Evolutionary conservation across 2,329 filamentous ascomycete species (phyloP).

Genomic region (Xylaria sp.): DNA sequence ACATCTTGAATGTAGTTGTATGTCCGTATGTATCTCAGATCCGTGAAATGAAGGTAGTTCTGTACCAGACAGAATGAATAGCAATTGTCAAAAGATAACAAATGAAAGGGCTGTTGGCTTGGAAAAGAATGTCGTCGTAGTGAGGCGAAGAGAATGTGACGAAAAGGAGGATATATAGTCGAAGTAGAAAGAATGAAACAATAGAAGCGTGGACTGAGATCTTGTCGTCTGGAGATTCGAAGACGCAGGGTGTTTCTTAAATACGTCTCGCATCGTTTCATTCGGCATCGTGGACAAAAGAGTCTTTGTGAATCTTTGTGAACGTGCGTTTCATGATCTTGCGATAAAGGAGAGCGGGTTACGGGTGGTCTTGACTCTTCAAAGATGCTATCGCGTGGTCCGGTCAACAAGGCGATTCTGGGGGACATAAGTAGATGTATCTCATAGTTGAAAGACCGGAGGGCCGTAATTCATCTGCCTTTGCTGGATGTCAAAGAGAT

Average conservation of each 20-base stretch:
- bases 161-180: background rate
- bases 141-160: background rate
- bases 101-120: too few relatives aligned
- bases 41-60: conserved; percentile 3
- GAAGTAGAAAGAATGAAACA: conserved; percentile 1
- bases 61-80: conserved; percentile 14
- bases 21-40: background rate
- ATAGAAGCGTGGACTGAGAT: background rate
- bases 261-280: conserved; percentile 3
- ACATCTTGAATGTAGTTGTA: conserved; percentile 12
- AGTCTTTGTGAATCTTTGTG: conserved; percentile 8
- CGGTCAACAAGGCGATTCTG: conserved; percentile 6
- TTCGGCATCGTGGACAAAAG: background rate
- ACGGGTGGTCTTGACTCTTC: background rate
- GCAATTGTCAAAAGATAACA: background rate
- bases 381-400: background rate
- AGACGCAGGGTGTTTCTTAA: conserved; percentile 2
- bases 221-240: background rate
- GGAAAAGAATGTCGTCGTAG: background rate
- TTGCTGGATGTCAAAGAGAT: background rate
- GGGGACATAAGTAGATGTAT: background rate
- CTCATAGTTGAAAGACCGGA: too few relatives aligned
- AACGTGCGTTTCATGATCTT: conserved; percentile 1
- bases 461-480: too few relatives aligned
- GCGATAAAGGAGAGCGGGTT: background rate